phyloP scores from a whole-genome alignment of 768 basidiomycete species.

The Mycena alexandri region DNA sequence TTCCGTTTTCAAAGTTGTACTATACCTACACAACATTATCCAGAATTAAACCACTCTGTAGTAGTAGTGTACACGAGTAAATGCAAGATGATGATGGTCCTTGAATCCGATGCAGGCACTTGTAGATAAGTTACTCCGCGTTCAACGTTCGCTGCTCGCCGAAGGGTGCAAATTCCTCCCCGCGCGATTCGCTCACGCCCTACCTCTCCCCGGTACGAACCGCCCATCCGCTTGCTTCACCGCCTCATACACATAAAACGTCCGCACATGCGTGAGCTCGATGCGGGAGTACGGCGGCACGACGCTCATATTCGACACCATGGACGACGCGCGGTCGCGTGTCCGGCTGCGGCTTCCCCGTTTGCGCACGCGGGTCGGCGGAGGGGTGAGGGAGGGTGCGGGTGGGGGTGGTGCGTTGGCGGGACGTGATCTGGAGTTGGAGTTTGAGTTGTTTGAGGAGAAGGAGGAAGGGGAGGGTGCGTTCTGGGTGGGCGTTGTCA shows the following conservation, averaged over 20 bases:
- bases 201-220: not conserved
- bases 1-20: not conserved
- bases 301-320: constrained; percentile 9
- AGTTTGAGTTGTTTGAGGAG: not conserved
- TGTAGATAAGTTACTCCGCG: too few relatives aligned
- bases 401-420: not conserved
- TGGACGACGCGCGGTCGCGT: constrained; percentile 23
- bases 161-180: too few relatives aligned
- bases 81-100: too few relatives aligned
- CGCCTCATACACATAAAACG: constrained; percentile 44
- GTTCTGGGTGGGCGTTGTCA: not conserved
- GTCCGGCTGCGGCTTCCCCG: constrained; percentile 29
- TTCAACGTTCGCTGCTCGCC: too few relatives aligned
- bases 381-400: constrained; percentile 6
- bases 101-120: too few relatives aligned
- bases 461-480: not conserved
- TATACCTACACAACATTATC: too few relatives aligned
- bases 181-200: too few relatives aligned
- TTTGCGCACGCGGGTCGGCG: constrained; percentile 25
- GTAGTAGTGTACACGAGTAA: too few relatives aligned
- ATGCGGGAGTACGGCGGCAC: constrained; percentile 42
- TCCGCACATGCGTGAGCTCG: constrained; percentile 44
- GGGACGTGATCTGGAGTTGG: not conserved
- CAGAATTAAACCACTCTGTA: too few relatives aligned
- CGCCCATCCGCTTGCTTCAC: constrained; percentile 22